Conservation (phyloP, 2,329 filamentous ascomycete genomes). For the Trichoderma aggressivum region DNA sequence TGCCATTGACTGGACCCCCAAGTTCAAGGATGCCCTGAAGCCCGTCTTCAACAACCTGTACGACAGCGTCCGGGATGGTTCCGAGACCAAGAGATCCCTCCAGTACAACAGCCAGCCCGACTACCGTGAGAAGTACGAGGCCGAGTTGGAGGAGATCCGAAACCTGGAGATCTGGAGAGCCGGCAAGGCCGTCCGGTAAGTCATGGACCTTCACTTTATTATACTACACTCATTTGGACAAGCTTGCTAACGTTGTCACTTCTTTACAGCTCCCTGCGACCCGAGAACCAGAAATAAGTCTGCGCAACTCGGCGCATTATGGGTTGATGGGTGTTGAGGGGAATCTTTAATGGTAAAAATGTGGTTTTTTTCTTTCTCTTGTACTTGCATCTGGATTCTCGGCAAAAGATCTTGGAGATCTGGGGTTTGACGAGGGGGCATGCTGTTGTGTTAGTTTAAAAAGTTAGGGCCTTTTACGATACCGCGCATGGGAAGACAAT, state of each 20-base stretch:
- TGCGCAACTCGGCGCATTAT: background rate
- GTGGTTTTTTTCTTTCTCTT: background rate
- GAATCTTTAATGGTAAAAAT: conserved; percentile 1
- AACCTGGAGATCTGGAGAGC: conserved; percentile 98
- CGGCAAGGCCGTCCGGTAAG: conserved; percentile 90
- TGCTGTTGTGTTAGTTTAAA: conserved; percentile 15
- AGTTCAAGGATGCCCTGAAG: conserved; percentile 98
- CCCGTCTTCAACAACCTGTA: conserved; percentile 98
- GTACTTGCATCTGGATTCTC: conserved; percentile 18
- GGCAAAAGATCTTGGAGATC: conserved; percentile 12
- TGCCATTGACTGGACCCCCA: conserved; percentile 96
- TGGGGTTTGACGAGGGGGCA: conserved; percentile 15
- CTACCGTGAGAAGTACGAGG: conserved; percentile 96
- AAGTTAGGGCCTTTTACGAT: conserved; percentile 17
- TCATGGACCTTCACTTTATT: conserved; percentile 23
- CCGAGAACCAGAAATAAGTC: conserved; percentile 70
- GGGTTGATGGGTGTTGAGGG: conserved; percentile 2
- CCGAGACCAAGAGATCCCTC: conserved; percentile 92
- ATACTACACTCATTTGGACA: background rate
- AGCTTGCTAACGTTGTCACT: conserved; percentile 24
- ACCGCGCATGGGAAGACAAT: conserved; percentile 13
- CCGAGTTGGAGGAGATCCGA: conserved; percentile 98
- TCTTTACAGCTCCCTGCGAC: conserved; percentile 63
- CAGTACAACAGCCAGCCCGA: conserved; percentile 95
- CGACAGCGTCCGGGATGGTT: conserved; percentile 84